phyloP scores from a whole-genome alignment of 495 filamentous ascomycete species.

The Rhizodiscina lignyota region DNA sequence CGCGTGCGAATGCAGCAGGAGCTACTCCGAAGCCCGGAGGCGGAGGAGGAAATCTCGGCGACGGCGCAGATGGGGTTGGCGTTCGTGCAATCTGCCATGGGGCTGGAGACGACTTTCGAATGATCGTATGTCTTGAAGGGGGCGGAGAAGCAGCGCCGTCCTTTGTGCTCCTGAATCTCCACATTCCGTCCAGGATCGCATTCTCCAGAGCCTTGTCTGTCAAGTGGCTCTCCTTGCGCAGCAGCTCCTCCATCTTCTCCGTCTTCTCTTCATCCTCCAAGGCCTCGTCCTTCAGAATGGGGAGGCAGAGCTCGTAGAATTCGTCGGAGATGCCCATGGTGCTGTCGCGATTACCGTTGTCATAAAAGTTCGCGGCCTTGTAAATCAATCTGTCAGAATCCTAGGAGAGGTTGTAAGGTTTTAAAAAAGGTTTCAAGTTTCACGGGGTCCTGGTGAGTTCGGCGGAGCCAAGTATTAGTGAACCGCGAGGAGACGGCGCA shows the following conservation, averaged over 20 bases:
- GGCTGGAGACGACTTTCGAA: constrained; percentile 79
- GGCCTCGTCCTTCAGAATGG: constrained; percentile 63
- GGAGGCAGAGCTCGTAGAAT: constrained; percentile 77
- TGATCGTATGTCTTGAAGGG: constrained; percentile 68
- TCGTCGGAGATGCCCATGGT: constrained; percentile 79
- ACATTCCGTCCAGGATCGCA: constrained; percentile 76
- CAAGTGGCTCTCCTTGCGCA: constrained; percentile 62
- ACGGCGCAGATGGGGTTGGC: constrained; percentile 62
- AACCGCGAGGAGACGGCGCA: too few relatives aligned
- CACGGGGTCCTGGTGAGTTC: too few relatives aligned
- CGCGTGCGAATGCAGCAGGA: constrained; percentile 54
- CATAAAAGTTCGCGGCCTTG: too few relatives aligned
- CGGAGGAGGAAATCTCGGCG: constrained; percentile 51
- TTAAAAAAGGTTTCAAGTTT: too few relatives aligned
- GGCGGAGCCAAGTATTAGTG: too few relatives aligned
- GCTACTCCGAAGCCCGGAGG: constrained; percentile 60
- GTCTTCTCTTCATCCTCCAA: constrained; percentile 92
- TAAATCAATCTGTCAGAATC: too few relatives aligned
- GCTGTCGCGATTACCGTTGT: not conserved
- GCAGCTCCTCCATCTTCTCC: constrained; percentile 75
- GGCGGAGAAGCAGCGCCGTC: constrained; percentile 64
- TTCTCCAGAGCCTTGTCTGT: constrained; percentile 72
- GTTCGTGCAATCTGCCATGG: constrained; percentile 75
- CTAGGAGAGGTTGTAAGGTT: too few relatives aligned
- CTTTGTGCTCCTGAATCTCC: constrained; percentile 70